These are phyloP conservation scores for Isabelozyma pseudorhagii DNA, from an alignment of 805 yeast species.

Conservation along the genomic window DNA sequence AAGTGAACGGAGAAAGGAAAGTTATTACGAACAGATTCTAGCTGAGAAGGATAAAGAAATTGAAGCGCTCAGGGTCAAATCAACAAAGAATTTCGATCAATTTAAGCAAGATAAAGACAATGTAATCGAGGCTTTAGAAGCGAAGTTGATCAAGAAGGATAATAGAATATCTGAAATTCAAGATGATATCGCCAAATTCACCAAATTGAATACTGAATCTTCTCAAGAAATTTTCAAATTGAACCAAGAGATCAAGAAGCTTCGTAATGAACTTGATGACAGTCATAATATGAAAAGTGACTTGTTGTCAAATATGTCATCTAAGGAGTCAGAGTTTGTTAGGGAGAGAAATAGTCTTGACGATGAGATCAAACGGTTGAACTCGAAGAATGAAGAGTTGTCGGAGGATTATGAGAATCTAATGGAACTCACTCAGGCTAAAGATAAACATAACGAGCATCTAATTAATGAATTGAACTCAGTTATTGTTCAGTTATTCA, in stretches of 20 bases:
- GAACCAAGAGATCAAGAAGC: slow-evolving; percentile 7
- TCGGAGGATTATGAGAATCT: slow-evolving; percentile 40
- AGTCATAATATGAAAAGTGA: slow-evolving; percentile 51
- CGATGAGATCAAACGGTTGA: slow-evolving; percentile 48
- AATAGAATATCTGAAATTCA: slow-evolving; percentile 11
- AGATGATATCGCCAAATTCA: slow-evolving; percentile 7
- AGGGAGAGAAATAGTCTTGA: slow-evolving; percentile 50
- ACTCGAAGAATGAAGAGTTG: slow-evolving; percentile 40
- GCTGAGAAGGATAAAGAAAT: slow-evolving; percentile 7
- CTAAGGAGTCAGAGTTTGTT: slow-evolving; percentile 57
- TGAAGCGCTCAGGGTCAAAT: slow-evolving; percentile 1
- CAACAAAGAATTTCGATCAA: background rate
- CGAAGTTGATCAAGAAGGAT: slow-evolving; percentile 9
- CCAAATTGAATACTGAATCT: slow-evolving; percentile 7
- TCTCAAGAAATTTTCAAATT: slow-evolving; percentile 11
- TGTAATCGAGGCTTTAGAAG: slow-evolving; percentile 9
- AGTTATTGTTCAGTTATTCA: slow-evolving; percentile 13
- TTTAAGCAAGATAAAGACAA: slow-evolving; percentile 4
- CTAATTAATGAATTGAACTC: slow-evolving; percentile 25
- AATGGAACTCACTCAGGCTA: slow-evolving; percentile 36
- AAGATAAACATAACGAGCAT: slow-evolving; percentile 19
- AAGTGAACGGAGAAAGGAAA: background rate
- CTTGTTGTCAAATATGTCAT: slow-evolving; percentile 62
- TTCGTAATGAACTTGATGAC: slow-evolving; percentile 19
- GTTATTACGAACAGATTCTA: background rate